Percentiles rank a stretch among this genome's conserved stretches.
These are phyloP conservation scores for Lanmaoa pseudosensibilis DNA, from an alignment of 768 basidiomycete species.

Conservation along the genomic window DNA sequence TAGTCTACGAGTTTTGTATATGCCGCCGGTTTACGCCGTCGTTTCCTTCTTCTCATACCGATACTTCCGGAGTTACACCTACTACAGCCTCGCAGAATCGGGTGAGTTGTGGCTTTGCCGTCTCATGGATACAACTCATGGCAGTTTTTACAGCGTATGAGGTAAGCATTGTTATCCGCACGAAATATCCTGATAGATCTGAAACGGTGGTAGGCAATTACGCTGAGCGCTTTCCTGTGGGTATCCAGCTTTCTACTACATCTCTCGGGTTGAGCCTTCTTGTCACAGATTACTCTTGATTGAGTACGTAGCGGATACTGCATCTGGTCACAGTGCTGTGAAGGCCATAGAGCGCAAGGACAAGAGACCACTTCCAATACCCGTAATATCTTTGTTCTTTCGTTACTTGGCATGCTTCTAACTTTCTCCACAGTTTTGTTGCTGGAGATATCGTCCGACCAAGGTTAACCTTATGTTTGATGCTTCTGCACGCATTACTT, in stretches of 20 bases:
- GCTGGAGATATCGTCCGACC: conserved; percentile 77
- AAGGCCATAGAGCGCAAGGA: conserved; percentile 78
- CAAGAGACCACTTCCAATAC: conserved; percentile 69
- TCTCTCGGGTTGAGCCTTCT: background rate
- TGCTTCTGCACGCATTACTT: background rate
- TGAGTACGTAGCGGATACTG: conserved; percentile 78
- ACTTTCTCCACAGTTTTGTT: conserved; percentile 59
- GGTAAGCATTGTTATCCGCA: conserved; percentile 38
- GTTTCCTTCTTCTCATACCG: conserved; percentile 87
- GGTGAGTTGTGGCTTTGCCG: conserved; percentile 35
- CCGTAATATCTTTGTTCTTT: conserved; percentile 41
- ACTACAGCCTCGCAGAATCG: conserved; percentile 52
- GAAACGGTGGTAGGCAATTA: conserved; percentile 56
- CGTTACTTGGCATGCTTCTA: background rate
- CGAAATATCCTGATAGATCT: conserved; percentile 18
- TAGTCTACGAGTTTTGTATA: conserved; percentile 78
- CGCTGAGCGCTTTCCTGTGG: conserved; percentile 83
- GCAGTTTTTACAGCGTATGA: conserved; percentile 56
- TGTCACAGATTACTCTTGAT: conserved; percentile 67
- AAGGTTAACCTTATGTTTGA: conserved; percentile 45
- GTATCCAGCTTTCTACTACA: conserved; percentile 26
- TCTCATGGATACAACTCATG: conserved; percentile 28
- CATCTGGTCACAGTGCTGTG: conserved; percentile 57
- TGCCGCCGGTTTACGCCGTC: conserved; percentile 80
- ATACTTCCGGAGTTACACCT: conserved; percentile 76